Base-by-base conservation (phyloP, 2,329 filamentous ascomycete genomes). In the Aspergillus pseudoglaucus region DNA sequence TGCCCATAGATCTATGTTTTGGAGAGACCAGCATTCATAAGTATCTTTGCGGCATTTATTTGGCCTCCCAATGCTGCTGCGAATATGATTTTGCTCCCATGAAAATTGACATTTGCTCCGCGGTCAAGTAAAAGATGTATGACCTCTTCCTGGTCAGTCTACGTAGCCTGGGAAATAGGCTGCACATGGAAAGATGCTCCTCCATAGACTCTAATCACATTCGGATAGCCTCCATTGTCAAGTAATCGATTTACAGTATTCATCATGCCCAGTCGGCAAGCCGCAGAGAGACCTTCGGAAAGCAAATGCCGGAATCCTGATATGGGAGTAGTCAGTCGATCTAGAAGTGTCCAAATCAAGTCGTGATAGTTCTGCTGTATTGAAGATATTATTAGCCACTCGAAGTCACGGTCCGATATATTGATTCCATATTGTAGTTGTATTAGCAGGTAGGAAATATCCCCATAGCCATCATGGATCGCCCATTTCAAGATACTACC, bases 381-480 rank as follows among this genome's bases (percentile, higher is more conserved):
- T n/a, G 33, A 15, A 15, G 9, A 15, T 15, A 39, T 20, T 15
- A 40, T 38, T 25, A 35, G n/a, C 18, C n/a, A 22, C 22, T 45
- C 32, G 14, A 27, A 45, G 3, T 12, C 33, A 12, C 10, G 2
- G 15, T 10, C 33, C 2, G 32, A 39, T 15, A 35, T 45, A 15
- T 23, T 39, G 32, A 45, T 32, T 18, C 33, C 23, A 22, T 33
- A 37, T 20, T 44, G 15, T 30, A 32, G 32, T 20, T 30, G 44
- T 14, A 45, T 17, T 20, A 45, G 22, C 10, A 45, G 20, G 20
- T 38, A 14, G 35, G 23, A 46, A 47, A 49, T 48, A 41, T 39
- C 45, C 38, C 47, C 38, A 47, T 43, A 43, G 35, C 49, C 50
- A 55, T 49, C 40, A 51, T 53, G 47, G 57, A 39, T 47, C 30